Conservation (phyloP, 495 filamentous ascomycete genomes). For the Penicillium lividum region DNA sequence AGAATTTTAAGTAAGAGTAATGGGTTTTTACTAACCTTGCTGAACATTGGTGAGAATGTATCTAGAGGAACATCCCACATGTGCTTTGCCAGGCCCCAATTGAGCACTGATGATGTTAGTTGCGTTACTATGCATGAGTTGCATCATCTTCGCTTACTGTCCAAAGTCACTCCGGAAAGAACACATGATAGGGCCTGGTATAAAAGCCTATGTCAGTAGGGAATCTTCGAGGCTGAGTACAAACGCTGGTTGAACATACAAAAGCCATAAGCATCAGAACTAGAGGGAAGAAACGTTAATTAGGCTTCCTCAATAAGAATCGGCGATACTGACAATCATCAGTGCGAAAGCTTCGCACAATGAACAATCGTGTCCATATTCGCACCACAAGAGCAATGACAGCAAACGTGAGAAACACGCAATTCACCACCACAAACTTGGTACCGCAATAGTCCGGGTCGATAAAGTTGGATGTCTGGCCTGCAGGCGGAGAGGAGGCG, state of each 20-base stretch:
- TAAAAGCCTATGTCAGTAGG: slow-evolving; percentile 6
- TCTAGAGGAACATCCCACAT: slow-evolving; percentile 29
- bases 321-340: slow-evolving; percentile 39
- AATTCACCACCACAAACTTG: slow-evolving; percentile 30
- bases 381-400: slow-evolving; percentile 32
- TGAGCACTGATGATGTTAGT: slow-evolving; percentile 21
- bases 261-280: slow-evolving; percentile 33
- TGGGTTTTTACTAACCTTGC: slow-evolving; percentile 16
- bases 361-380: slow-evolving; percentile 37
- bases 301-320: neutral
- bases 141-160: slow-evolving; percentile 23
- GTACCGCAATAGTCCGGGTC: slow-evolving; percentile 24
- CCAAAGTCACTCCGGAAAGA: slow-evolving; percentile 29
- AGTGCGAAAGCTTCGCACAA: slow-evolving; percentile 37
- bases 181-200: slow-evolving; percentile 26
- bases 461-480: slow-evolving; percentile 36
- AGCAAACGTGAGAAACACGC: slow-evolving; percentile 33
- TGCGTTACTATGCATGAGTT: neutral
- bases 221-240: no score
- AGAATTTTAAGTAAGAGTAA: neutral
- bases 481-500: slow-evolving; percentile 35
- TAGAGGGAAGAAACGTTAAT: slow-evolving; percentile 13
- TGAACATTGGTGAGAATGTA: slow-evolving; percentile 17
- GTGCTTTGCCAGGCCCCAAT: slow-evolving; percentile 35
- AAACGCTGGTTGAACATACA: slow-evolving; percentile 22